Percentiles rank a stretch among this genome's conserved stretches.
phyloP scores from a whole-genome alignment of 441 rosid species.

The Daphne laureola region DNA sequence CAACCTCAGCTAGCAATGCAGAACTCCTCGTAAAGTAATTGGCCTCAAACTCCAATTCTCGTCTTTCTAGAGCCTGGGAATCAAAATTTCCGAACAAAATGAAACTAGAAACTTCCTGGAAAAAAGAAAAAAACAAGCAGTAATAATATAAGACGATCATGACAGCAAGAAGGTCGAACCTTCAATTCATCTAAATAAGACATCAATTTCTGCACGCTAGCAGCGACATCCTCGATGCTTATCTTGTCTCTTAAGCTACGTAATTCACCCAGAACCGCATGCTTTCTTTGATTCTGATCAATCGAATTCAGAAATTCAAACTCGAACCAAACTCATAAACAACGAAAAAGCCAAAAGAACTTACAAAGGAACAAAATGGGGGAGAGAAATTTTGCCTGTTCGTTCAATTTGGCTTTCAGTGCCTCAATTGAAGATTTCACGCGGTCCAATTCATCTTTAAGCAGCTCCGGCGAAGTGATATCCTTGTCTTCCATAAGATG shows the following conservation, averaged over 20 bases:
- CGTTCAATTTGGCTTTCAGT: constrained; percentile 18
- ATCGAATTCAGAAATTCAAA: constrained; percentile 1
- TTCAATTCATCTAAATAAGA: constrained; percentile 36
- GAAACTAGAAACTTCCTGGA: background rate
- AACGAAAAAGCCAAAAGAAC: background rate
- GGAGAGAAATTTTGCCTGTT: constrained; percentile 25
- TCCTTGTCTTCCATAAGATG: constrained; percentile 4
- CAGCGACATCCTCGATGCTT: constrained; percentile 23
- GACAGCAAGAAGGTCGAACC: constrained; percentile 23
- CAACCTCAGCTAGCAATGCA: constrained; percentile 38
- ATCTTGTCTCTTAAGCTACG: constrained; percentile 36
- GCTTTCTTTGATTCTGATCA: constrained; percentile 37
- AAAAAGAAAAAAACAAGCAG: background rate
- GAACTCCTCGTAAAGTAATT: constrained; percentile 25
- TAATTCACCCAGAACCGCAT: constrained; percentile 25
- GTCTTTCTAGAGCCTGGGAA: constrained; percentile 40
- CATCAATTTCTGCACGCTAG: constrained; percentile 33
- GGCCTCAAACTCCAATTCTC: constrained; percentile 39
- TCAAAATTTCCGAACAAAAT: background rate
- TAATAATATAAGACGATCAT: background rate
- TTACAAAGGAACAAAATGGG: background rate
- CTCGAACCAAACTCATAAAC: constrained; percentile 5
- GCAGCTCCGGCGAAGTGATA: constrained; percentile 2
- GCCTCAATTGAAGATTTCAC: constrained; percentile 22
- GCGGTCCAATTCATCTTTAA: constrained; percentile 21